Percentiles rank a stretch among this genome's conserved stretches.
These are phyloP conservation scores for Salix dunnii DNA, from an alignment of 345 rosid species.

Conservation along the genomic window DNA sequence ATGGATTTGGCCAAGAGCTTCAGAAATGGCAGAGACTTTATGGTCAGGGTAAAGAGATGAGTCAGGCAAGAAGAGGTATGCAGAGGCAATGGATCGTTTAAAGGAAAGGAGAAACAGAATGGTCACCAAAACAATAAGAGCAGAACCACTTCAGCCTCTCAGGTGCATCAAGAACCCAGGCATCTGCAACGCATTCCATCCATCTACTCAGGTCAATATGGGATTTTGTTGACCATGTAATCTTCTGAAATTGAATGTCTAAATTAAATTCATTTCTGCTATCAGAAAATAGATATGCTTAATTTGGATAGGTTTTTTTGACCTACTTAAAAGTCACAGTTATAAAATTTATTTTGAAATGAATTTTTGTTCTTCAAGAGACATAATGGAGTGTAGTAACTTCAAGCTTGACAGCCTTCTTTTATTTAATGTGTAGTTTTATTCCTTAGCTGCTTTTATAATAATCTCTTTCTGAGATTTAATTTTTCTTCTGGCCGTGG, in stretches of 20 bases:
- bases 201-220: background rate
- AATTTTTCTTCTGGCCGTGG: too few species aligned
- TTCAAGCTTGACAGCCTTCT: background rate
- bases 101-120: conserved; percentile 82
- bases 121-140: conserved; percentile 71
- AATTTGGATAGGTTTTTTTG: background rate
- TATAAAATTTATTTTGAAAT: too few species aligned
- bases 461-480: too few species aligned
- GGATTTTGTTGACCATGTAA: background rate
- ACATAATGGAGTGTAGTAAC: too few species aligned
- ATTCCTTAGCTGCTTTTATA: background rate
- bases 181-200: conserved; percentile 67
- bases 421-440: background rate
- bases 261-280: background rate
- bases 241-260: background rate
- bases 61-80: conserved; percentile 57
- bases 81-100: conserved; percentile 68
- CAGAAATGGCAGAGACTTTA: conserved; percentile 75
- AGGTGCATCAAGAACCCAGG: conserved; percentile 80
- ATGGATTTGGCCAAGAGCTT: conserved; percentile 76
- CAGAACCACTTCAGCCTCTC: conserved; percentile 88
- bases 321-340: background rate
- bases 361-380: too few species aligned
- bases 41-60: conserved; percentile 83
- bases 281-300: background rate